These are phyloP conservation scores for Melaleuca alternifolia DNA, from an alignment of 345 rosid species.

Conservation along the genomic window DNA sequence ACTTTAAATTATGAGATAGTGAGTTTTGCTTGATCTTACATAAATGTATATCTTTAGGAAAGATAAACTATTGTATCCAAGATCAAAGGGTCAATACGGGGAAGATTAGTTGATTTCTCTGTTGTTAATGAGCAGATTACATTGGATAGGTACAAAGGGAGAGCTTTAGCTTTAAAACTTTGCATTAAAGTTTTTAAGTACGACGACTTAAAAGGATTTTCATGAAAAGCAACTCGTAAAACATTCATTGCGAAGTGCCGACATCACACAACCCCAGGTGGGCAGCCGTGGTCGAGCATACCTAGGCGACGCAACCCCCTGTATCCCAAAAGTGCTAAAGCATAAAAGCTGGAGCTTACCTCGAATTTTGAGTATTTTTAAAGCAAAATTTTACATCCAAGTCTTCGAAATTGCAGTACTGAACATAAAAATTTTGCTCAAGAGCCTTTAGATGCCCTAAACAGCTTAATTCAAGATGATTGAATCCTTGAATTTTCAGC, in stretches of 20 bases:
- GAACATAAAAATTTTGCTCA: neutral
- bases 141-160: neutral
- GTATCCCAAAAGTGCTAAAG: too few relatives aligned
- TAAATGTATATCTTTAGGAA: too few relatives aligned
- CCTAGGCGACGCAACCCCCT: neutral
- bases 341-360: too few relatives aligned
- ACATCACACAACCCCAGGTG: neutral
- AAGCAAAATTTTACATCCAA: neutral
- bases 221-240: neutral
- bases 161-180: rapidly evolving
- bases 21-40: too few relatives aligned
- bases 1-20: too few relatives aligned
- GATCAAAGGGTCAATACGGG: too few relatives aligned
- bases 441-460: neutral
- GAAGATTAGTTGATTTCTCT: too few relatives aligned
- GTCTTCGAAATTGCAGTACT: neutral
- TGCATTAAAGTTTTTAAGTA: neutral
- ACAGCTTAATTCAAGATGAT: neutral
- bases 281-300: neutral
- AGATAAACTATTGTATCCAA: too few relatives aligned
- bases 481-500: neutral
- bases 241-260: neutral
- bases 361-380: too few relatives aligned
- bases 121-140: too few relatives aligned
- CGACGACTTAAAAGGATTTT: neutral